Conservation (phyloP, 179 eudicot genomes). For the Vitellaria paradoxa region DNA sequence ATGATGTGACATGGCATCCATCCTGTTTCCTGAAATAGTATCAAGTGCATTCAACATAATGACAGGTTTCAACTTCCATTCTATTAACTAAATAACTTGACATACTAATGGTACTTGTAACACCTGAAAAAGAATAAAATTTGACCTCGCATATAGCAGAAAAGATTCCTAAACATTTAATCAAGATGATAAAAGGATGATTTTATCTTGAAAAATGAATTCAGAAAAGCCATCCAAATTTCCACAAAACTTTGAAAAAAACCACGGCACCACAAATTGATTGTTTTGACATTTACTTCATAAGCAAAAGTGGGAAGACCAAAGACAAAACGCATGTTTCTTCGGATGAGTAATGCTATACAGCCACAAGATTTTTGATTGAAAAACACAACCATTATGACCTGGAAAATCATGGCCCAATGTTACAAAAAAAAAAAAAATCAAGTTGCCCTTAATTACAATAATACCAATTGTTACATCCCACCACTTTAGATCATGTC, state of each 20-base stretch:
- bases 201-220: neutral
- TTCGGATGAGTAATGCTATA: too few relatives aligned
- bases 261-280: too few relatives aligned
- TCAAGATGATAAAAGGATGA: neutral
- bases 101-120: neutral
- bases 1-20: slow-evolving; percentile 79
- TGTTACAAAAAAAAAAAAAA: too few relatives aligned
- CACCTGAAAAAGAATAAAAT: neutral
- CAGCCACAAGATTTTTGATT: too few relatives aligned
- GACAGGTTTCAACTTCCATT: neutral
- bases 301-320: too few relatives aligned
- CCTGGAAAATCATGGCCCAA: too few relatives aligned
- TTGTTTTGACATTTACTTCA: too few relatives aligned
- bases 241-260: neutral
- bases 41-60: slow-evolving; percentile 11
- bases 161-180: neutral
- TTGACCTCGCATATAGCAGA: neutral
- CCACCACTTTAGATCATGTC: too few relatives aligned
- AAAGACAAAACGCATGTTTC: too few relatives aligned
- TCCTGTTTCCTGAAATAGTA: slow-evolving; percentile 78
- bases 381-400: too few relatives aligned
- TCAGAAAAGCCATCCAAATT: neutral
- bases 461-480: too few relatives aligned
- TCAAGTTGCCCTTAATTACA: too few relatives aligned
- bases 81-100: neutral